Evolutionary conservation across 2,329 filamentous ascomycete genomes (phyloP).

Genomic region (Erysiphe pulchra): DNA sequence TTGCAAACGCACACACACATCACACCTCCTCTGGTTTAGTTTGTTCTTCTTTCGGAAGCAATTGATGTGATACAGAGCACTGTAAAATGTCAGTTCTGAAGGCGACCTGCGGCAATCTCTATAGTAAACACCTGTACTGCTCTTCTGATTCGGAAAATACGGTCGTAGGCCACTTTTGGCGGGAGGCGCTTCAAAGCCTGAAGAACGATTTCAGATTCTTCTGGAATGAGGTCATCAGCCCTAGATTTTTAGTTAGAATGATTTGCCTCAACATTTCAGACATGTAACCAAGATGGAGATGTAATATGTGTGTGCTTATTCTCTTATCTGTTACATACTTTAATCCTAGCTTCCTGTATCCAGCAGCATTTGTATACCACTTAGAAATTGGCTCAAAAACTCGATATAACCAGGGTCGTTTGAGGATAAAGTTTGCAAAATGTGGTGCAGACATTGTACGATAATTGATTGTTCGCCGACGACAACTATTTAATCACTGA

Average conservation of each 20-base stretch:
- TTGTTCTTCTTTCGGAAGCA: slow-evolving; percentile 36
- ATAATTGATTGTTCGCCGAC: not conserved
- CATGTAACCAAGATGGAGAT: too few relatives aligned
- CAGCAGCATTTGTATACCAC: slow-evolving; percentile 74
- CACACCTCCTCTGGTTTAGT: slow-evolving; percentile 41
- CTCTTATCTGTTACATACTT: slow-evolving; percentile 30
- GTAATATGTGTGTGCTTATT: not conserved
- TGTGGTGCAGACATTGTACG: slow-evolving; percentile 17
- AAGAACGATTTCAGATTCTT: slow-evolving; percentile 73
- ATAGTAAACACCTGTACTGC: slow-evolving; percentile 49
- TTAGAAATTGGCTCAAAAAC: slow-evolving; percentile 58
- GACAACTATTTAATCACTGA: too few relatives aligned
- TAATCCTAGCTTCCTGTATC: slow-evolving; percentile 81
- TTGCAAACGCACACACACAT: not conserved
- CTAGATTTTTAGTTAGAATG: slow-evolving; percentile 21
- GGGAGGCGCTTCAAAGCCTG: slow-evolving; percentile 74
- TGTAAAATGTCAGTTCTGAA: slow-evolving; percentile 4
- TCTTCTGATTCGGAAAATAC: slow-evolving; percentile 87
- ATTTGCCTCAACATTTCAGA: too few relatives aligned
- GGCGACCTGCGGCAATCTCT: not conserved
- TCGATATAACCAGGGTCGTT: slow-evolving; percentile 64
- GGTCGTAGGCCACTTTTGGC: slow-evolving; percentile 81
- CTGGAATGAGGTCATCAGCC: slow-evolving; percentile 80
- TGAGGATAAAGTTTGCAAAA: slow-evolving; percentile 50
- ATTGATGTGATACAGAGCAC: slow-evolving; percentile 35